Base-by-base conservation (phyloP, 805 yeast genomes). In the Phaffomyces antillensis region DNA sequence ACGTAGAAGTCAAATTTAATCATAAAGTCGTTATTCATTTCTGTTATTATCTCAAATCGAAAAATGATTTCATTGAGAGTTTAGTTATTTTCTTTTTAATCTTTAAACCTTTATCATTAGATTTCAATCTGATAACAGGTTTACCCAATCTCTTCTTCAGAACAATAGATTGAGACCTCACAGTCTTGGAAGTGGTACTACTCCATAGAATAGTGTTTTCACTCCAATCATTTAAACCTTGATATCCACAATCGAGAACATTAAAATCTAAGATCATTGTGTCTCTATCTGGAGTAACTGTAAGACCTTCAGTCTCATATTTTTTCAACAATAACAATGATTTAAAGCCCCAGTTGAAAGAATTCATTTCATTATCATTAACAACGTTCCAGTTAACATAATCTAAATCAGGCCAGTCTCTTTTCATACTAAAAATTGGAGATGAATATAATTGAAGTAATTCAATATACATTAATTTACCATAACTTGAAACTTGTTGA, bases 291-390 rank as follows among this genome's bases (percentile, higher is more conserved):
- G 51, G 50, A 1, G 18, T 3, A 7, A 46, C 11, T 6, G 53
- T 36, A 17, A 46, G 46, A 2, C 25, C 39, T 11, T 33, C 20
- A 5, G 52, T 44, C 11, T 13, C 35, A 28, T 44, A 42, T 18
- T 43, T 51, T 16, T 40, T 50, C 9, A 51, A 11, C 1, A 56
- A 24, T 1, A 46, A 23, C 17, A 48, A 47, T 7, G 51, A 33
- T 30, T 54, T 55, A 44, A 56, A 3, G 4, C 56, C 58, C 54
- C 60, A 54, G 2, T 56, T 40, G 7, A 51, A 23, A 7, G 33
- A 30, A 8, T 46, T 50, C 11, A 56, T 18, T 1, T 20, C n/a
- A 5, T 25, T 18, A 18, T 54, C 51, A 2, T 32, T 41, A 1
- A 49, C 4, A 2, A 45, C 2, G 4, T 43, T 44, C 62, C 62